phyloP scores from a whole-genome alignment of 2,329 filamentous ascomycete genomes.

The Sporothrix pseudoabietina region DNA sequence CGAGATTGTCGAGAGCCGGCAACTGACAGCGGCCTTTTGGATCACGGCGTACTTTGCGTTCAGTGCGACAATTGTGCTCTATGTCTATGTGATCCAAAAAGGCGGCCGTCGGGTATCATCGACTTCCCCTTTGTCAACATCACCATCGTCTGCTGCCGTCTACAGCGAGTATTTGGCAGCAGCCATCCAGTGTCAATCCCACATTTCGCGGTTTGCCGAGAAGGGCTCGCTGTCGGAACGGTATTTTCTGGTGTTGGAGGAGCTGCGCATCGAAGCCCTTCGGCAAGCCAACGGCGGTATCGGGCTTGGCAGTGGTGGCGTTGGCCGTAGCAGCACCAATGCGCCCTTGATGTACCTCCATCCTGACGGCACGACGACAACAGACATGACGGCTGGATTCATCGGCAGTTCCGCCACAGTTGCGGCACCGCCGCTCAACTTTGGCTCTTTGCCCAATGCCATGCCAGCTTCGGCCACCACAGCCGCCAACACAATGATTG shows the following conservation, averaged over 20 bases:
- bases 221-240: conserved; percentile 46
- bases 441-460: neutral
- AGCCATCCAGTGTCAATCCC: conserved; percentile 46
- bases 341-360: neutral
- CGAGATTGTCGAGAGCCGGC: conserved; percentile 42
- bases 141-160: conserved; percentile 32
- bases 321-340: neutral
- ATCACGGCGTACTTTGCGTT: conserved; percentile 50
- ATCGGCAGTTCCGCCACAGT: neutral
- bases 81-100: conserved; percentile 49
- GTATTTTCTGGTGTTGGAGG: conserved; percentile 39
- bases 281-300: conserved; percentile 1
- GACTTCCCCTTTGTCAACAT: conserved; percentile 32
- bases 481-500: conserved; percentile 5
- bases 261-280: conserved; percentile 28
- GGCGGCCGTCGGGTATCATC: conserved; percentile 10
- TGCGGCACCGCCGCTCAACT: neutral
- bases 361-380: neutral
- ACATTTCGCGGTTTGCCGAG: conserved; percentile 44
- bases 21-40: conserved; percentile 48
- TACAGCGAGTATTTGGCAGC: conserved; percentile 43
- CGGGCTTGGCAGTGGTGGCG: neutral
- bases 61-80: conserved; percentile 48
- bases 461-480: neutral
- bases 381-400: neutral